Base-by-base conservation (phyloP, 176 grass and related monocot genomes). In the Guadua angustifolia region DNA sequence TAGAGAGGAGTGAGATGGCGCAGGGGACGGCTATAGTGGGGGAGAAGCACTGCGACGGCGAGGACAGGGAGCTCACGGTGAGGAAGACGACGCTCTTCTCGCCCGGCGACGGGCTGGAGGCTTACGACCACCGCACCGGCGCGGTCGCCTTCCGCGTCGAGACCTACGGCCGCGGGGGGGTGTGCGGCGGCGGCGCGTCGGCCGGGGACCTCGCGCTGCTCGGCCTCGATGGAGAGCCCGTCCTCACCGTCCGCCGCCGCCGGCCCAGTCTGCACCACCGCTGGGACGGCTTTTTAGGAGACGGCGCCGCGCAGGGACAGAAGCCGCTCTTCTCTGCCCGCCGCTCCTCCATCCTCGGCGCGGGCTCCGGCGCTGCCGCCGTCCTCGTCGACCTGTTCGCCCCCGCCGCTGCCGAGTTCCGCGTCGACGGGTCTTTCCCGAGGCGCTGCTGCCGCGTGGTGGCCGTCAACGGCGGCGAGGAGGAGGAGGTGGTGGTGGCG, bases 231-330 rank as follows among this genome's bases (percentile, higher is more conserved):
- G 96, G 96, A 8, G 60, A 80, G 32, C 73, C 96, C 59, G 81
- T 99, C 25, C 85, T 99, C 18, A 91, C 96, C 5, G 74, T 99
- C 21, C 89, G 93, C 47, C 76, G 92, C 15, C 91, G 86, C 87
- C 75, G 96, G 50, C 96, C 93, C 42, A 99, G 96, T 88, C 85
- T 99, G 83, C 96, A 95, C 86, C 78, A 90, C 51, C 86, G 96
- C 69, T 99, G 96, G 96, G 96, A 99, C 62, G 96, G 91, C 9
- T 99, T 92, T 88, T 66, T 86, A 3, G 96, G 96, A 2, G 96
- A 95, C 85, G 84, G 77, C 72, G 35, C 36, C 5, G 88, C 62
- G 11, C 43, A 63, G 2, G 84, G 84, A 0, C 80, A 84, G 94
- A 92, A 92, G 85, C 93, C 96, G 9, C 42, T 94, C 38, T 99